Conservation (phyloP, 2,329 filamentous ascomycete species). For the Fusarium drepaniforme region DNA sequence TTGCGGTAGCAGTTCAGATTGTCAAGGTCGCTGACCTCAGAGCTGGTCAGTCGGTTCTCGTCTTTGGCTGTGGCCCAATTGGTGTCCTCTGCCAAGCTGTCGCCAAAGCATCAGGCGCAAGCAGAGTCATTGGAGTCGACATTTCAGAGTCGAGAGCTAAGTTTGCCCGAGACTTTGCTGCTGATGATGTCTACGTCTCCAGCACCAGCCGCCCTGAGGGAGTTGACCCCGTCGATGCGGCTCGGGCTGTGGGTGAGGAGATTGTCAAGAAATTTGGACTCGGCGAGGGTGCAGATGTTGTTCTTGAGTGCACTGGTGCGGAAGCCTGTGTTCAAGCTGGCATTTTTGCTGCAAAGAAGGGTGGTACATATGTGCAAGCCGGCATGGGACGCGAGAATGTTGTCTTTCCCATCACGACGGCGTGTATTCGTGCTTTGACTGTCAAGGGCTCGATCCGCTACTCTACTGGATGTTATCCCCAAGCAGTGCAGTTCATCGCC, state of each 20-base stretch:
- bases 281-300: conserved; percentile 59
- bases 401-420: conserved; percentile 62
- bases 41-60: conserved; percentile 56
- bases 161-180: conserved; percentile 56
- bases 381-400: conserved; percentile 65
- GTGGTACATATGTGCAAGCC: conserved; percentile 63
- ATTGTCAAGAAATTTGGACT: conserved; percentile 48
- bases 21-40: conserved; percentile 54
- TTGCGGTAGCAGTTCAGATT: conserved; percentile 62
- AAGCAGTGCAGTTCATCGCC: conserved; percentile 62
- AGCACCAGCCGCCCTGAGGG: conserved; percentile 43
- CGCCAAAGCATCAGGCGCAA: conserved; percentile 57
- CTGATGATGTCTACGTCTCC: conserved; percentile 56
- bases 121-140: conserved; percentile 58
- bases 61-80: conserved; percentile 63
- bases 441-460: conserved; percentile 66
- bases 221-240: conserved; percentile 51
- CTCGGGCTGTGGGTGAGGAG: conserved; percentile 52
- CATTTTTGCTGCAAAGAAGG: conserved; percentile 57
- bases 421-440: conserved; percentile 60
- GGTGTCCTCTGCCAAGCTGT: conserved; percentile 60
- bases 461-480: conserved; percentile 60
- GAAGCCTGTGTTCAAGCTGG: conserved; percentile 61
- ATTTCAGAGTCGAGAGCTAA: conserved; percentile 53
- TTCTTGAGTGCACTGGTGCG: conserved; percentile 62